phyloP scores from a whole-genome alignment of 805 yeast genomes.

The Candida krabiensis region DNA sequence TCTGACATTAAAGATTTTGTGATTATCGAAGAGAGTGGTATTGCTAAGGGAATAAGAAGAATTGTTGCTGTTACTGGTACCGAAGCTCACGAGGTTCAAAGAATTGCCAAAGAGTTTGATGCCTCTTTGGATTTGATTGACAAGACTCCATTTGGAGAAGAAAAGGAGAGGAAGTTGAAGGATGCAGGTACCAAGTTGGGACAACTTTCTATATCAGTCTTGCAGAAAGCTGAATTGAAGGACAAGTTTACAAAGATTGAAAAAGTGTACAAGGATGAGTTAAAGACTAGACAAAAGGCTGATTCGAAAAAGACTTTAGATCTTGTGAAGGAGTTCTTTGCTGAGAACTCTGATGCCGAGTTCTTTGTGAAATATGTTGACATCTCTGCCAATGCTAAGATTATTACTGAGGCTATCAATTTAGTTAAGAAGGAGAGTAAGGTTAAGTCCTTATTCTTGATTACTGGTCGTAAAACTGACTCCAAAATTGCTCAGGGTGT shows the following conservation, averaged over 20 bases:
- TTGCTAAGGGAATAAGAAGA: slow-evolving; percentile 98
- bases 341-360: slow-evolving; percentile 48
- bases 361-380: slow-evolving; percentile 67
- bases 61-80: slow-evolving; percentile 95
- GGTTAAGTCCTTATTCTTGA: slow-evolving; percentile 73
- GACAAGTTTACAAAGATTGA: slow-evolving; percentile 76
- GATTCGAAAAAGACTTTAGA: slow-evolving; percentile 83
- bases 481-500: slow-evolving; percentile 95
- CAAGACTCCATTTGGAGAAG: slow-evolving; percentile 66
- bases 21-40: slow-evolving; percentile 91
- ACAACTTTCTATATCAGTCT: slow-evolving; percentile 76
- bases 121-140: slow-evolving; percentile 58
- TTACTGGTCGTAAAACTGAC: slow-evolving; percentile 61
- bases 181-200: slow-evolving; percentile 82
- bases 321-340: slow-evolving; percentile 69
- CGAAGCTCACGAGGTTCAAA: slow-evolving; percentile 88
- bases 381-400: slow-evolving; percentile 85
- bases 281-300: slow-evolving; percentile 83
- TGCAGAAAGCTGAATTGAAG: slow-evolving; percentile 74
- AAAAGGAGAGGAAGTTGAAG: slow-evolving; percentile 80
- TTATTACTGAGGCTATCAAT: slow-evolving; percentile 89
- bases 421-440: slow-evolving; percentile 74
- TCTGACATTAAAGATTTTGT: slow-evolving; percentile 91
- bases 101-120: slow-evolving; percentile 72
- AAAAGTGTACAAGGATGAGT: slow-evolving; percentile 83